Base-by-base conservation (phyloP, 2,329 filamentous ascomycete species). In the Xylaria sp. region DNA sequence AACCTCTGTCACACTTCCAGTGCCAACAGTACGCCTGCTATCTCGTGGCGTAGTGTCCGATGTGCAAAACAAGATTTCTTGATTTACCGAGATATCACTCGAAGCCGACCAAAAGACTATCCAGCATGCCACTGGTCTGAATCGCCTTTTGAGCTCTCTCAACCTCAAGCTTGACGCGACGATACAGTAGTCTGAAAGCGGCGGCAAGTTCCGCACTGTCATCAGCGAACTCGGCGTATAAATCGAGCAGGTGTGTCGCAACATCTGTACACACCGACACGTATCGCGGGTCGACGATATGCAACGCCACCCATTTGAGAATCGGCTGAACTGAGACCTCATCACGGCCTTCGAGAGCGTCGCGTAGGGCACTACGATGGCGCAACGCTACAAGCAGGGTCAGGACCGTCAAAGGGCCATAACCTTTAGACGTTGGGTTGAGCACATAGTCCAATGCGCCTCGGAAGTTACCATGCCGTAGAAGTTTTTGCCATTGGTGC, bases 61-160 rank as follows among this genome's bases (percentile, higher is more conserved):
- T 12, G n/a, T 28, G 8, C 1, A 12, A 50, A 10, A 46, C 20
- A 28, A 44, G 25, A 31, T 9, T 12, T 37, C 31, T 13, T 37
- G 28, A 37, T 44, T 28, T 41, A 23, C 7, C 6, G 4, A 39
- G 39, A 51, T 58, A 58, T 69, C 63, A 74, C 6, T 77, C 76
- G 59, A 77, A 76, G 9, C 83, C 85, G 62, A 87, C 84, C 76
- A 92, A 88, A 72, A 89, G 72, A 58, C 83, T 91, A 75, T 95
- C 93, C 72, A 98, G 82, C 94, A 98, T 98, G 1, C 95, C 96
- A 73, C 88, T 88, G 12, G 93, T 94, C 81, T 92, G 90, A 74
- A 89, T 91, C 1, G 95, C 94, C 77, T 92, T 87, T 81, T 97
- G 92, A 25, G 94, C 93, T 76, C 91, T 90, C 80, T 97, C 93